Base-by-base conservation (phyloP, 163 green algal species). In the Scenedesmus sp. region DNA sequence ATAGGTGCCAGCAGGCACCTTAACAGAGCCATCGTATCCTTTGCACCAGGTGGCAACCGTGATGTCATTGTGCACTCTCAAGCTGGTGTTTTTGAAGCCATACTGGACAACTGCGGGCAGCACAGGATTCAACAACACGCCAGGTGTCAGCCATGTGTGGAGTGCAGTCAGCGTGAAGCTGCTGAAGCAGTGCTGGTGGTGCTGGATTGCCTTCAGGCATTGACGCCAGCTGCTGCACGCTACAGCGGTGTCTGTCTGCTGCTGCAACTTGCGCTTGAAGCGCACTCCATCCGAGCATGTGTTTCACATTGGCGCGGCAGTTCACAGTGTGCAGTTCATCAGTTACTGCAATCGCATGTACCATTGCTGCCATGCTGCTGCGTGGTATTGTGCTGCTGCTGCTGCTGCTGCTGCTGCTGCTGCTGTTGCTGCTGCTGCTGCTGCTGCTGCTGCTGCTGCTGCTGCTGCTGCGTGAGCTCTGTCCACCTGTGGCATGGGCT, bases 51-150 rank as follows among this genome's bases (percentile, higher is more conserved):
- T 76, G 16, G 84, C 84, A n/a, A 73, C 84, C 57, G 57, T 88
- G 56, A 88, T 76, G n/a, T 88, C 59, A 34, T 26, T 55, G 84
- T 76, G 23, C 56, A 81, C 84, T 7, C 18, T 79, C 3, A 88
- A 2, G 34, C n/a, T 79, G 23, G 56, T 77, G 26, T 88, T 88
- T 26, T 81, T 88, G 84, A 79, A 88, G 5, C 84, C 84, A 81
- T 81, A 59, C 26, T 76, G 2, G 57, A 59, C n/a, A n/a, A 88
- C 84, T 88, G 84, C 57, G 59, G 3, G 54, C 84, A 88, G 46
- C 8, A 59, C 4, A 79, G 5, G 7, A 15, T 15, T 5, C 10
- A 13, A 76, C 6, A 54, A 54, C 23, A n/a, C 7, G 46, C 5
- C 57, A 26, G 52, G 2, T 59, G 52, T 23, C n/a, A 62, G 46